A percentile compares a stretch with the other conserved stretches of the same genome.
Conservation (phyloP, 1,139 yeast genomes). For the Nakaseomyces glabratus region DNA sequence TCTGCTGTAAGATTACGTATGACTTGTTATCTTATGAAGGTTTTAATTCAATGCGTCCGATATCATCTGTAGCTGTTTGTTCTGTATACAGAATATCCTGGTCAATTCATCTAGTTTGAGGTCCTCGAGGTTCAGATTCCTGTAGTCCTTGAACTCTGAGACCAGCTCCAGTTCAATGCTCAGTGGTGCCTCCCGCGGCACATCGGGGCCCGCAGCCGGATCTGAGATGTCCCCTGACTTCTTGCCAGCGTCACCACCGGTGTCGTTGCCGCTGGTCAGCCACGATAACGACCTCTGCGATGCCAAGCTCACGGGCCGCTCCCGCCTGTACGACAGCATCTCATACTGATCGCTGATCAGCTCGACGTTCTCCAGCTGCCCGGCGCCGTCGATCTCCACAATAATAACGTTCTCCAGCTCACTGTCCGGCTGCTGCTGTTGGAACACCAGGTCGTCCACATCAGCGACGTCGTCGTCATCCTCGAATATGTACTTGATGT, state of each 20-base stretch:
- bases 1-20: too few relatives aligned
- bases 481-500: slow-evolving; percentile 27
- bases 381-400: slow-evolving; percentile 26
- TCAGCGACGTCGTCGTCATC: slow-evolving; percentile 24
- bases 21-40: too few relatives aligned
- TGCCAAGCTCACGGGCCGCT: slow-evolving; percentile 5
- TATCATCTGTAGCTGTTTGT: slow-evolving; percentile 1
- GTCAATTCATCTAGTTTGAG: slow-evolving; percentile 4
- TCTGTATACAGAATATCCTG: slow-evolving; percentile 3
- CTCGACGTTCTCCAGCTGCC: slow-evolving; percentile 21
- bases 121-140: not conserved
- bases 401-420: slow-evolving; percentile 31
- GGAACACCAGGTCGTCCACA: slow-evolving; percentile 10
- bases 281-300: slow-evolving; percentile 1
- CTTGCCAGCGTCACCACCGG: not conserved
- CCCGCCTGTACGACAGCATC: slow-evolving; percentile 17
- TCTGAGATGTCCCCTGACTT: too few relatives aligned
- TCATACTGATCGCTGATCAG: slow-evolving; percentile 29
- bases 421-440: slow-evolving; percentile 8
- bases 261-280: not conserved
- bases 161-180: slow-evolving; percentile 6
- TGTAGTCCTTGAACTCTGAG: slow-evolving; percentile 6
- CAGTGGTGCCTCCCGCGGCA: slow-evolving; percentile 1
- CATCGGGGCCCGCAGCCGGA: not conserved
- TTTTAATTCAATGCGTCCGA: slow-evolving; percentile 3